phyloP scores from a whole-genome alignment of 163 green algal species.

The Volvox carteri region DNA sequence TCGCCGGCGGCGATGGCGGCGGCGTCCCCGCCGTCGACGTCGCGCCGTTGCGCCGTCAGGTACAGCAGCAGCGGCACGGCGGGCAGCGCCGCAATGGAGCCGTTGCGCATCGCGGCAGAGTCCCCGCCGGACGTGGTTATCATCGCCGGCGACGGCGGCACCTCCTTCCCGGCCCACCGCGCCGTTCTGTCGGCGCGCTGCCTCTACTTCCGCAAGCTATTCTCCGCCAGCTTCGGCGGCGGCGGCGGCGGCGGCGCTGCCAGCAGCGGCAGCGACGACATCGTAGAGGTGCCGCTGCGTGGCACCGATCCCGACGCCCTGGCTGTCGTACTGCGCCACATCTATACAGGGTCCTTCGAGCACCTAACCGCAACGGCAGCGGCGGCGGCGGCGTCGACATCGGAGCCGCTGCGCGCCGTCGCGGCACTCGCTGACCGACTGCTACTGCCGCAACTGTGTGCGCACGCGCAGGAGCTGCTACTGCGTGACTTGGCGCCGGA shows the following conservation, averaged over 20 bases:
- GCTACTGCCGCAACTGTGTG: conserved; percentile 15
- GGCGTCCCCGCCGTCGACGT: not conserved
- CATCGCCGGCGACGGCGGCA: not conserved
- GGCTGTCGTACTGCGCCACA: conserved; percentile 9
- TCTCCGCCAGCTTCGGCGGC: not conserved
- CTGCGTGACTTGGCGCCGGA: not conserved
- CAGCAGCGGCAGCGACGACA: not conserved
- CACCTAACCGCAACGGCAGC: not conserved
- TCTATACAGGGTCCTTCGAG: conserved; percentile 11
- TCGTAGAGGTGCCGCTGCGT: not conserved
- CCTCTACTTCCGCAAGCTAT: conserved; percentile 11
- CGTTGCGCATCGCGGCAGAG: not conserved
- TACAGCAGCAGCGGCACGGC: not conserved
- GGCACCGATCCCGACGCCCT: conserved; percentile 11
- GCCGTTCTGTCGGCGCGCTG: conserved; percentile 31
- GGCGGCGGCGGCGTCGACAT: not conserved
- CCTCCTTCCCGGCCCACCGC: conserved; percentile 35
- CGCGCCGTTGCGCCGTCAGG: not conserved
- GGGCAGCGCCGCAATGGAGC: not conserved
- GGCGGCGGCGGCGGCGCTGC: not conserved
- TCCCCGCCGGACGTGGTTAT: not conserved
- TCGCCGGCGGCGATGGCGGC: not conserved
- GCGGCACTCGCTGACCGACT: conserved; percentile 12
- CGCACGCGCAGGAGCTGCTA: not conserved
- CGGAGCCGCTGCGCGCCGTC: not conserved